Evolutionary conservation across 1,284 basidiomycete genomes (phyloP), one percentile per base, ranked within the genome.

Genomic region (Ustilago vetiveriae): DNA sequence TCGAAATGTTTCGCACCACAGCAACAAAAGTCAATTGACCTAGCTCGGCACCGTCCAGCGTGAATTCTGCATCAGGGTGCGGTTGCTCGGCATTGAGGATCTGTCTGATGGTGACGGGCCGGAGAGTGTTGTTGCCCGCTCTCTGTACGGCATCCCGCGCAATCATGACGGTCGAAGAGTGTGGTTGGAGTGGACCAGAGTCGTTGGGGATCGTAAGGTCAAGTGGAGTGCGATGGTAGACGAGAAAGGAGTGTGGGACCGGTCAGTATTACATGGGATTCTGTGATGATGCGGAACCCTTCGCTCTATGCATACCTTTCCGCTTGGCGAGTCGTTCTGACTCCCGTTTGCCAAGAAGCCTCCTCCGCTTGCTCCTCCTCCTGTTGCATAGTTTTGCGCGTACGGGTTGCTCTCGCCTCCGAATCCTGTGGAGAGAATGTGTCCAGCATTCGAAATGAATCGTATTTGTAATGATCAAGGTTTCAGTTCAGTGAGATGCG

Each of bases 31-130:
- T 83, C 67, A 92, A 92, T 82, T 93, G 91, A 48, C 89, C 89
- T 53, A 95, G 85, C 67, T 95, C 92, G 6, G 86, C 83, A 19
- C 88, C 89, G 67, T 94, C 92, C 42, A 97, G 86, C 51, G 85
- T 86, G 87, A 93, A 94, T 48, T 94, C 92, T 2, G 92, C 89
- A 71, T 98, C 94, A 0, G 89, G 86, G 79, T 96, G 92, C 6
- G 89, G 86, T 84, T 96, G 93, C 29, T 85, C 86, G 3, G 94
- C 91, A 67, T 87, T 87, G 42, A 86, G 76, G 43, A 97, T 85
- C 82, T 96, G 93, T 50, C 89, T 87, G 72, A 94, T 86, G 4
- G 92, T 95, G 40, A 96, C 87, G 6, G 95, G 92, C 40, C 94
- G 88, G 23, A 97, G 82, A 11, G 73, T 72, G 54, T 81, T 76